phyloP scores from a whole-genome alignment of 441 rosid species.

The Euphorbia celastroides region DNA sequence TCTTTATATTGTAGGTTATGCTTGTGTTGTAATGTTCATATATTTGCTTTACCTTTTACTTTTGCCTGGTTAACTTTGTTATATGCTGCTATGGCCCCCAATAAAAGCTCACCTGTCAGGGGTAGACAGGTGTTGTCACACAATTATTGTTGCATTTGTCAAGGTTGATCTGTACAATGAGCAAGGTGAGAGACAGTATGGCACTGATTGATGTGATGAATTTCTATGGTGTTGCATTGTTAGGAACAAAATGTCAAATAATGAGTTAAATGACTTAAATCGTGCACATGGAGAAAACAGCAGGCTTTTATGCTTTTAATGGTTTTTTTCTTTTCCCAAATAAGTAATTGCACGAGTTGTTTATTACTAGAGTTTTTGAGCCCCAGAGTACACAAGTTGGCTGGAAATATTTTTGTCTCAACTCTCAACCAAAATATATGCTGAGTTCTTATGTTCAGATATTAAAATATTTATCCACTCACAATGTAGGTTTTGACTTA shows the following conservation, averaged over 20 bases:
- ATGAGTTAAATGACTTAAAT: neutral
- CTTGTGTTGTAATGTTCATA: constrained; percentile 1
- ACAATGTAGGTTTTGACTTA: constrained; percentile 79
- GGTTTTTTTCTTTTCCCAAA: neutral
- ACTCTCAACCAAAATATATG: neutral
- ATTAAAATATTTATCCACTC: constrained; percentile 8
- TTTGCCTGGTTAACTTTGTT: neutral
- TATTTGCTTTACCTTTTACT: neutral
- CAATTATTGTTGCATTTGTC: neutral
- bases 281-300: neutral
- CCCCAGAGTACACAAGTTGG: neutral
- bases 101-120: neutral
- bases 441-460: neutral
- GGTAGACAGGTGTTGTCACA: neutral
- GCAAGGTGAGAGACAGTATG: neutral
- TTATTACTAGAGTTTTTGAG: neutral
- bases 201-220: neutral
- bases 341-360: neutral
- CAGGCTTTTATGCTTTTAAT: neutral
- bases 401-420: neutral
- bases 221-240: neutral
- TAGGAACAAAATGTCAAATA: constrained; percentile 7
- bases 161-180: neutral
- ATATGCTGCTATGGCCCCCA: neutral
- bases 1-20: neutral